Evolutionary conservation across 2,329 filamentous ascomycete species (phyloP).

Genomic region (Pyrenophora tritici-repentis): DNA sequence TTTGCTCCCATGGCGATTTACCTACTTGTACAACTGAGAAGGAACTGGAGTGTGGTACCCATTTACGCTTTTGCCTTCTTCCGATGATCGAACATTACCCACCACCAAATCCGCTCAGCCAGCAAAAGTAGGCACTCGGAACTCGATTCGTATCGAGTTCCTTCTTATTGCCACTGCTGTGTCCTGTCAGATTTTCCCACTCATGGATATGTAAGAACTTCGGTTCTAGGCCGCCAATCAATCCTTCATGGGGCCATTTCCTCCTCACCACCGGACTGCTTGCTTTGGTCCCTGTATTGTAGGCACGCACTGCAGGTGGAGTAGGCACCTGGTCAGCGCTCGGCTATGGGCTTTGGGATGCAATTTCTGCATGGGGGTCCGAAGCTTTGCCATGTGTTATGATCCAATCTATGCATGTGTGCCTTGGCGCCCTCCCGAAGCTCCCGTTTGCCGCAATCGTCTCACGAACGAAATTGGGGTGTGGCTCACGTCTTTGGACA

Average conservation of each 20-base stretch:
- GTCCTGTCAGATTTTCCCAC: background rate
- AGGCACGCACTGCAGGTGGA: background rate
- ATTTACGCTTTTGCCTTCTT: background rate
- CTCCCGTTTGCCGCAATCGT: too few species aligned
- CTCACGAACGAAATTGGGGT: too few species aligned
- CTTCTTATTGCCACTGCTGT: background rate
- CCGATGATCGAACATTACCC: background rate
- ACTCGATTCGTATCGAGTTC: conserved; percentile 6
- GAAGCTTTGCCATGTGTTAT: too few species aligned
- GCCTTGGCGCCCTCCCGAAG: too few species aligned
- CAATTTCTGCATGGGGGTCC: too few species aligned
- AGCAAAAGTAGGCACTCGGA: background rate
- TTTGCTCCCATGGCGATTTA: background rate
- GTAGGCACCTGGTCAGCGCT: background rate
- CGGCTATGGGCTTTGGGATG: too few species aligned
- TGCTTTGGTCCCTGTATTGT: background rate
- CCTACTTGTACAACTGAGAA: background rate
- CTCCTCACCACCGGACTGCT: background rate
- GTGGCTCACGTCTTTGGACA: too few species aligned
- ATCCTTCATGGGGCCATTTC: background rate
- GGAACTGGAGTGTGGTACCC: background rate
- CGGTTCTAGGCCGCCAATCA: conserved; percentile 1
- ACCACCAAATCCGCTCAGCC: background rate
- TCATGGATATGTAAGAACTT: background rate
- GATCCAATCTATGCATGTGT: too few species aligned